These are phyloP conservation scores for Gnaphalium uliginosum DNA, from an alignment of 129 eudicot genomes.

Conservation along the genomic window DNA sequence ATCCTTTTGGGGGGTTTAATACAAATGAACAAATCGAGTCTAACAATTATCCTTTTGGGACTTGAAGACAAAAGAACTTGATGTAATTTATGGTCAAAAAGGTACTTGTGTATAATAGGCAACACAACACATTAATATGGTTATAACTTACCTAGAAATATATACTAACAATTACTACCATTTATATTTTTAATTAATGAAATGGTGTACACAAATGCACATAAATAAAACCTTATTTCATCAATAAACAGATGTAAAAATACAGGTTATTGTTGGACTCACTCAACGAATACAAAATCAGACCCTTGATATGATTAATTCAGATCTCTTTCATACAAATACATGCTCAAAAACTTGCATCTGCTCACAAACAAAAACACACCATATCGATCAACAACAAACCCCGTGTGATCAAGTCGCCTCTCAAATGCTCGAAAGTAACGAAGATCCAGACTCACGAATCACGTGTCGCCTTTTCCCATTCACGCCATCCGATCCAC, in stretches of 20 bases:
- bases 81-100: too few species aligned
- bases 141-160: too few species aligned
- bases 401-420: slow-evolving; percentile 36
- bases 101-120: too few species aligned
- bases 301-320: background rate
- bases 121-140: too few species aligned
- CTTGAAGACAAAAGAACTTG: too few species aligned
- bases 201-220: background rate
- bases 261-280: background rate
- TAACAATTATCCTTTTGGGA: too few species aligned
- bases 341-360: background rate
- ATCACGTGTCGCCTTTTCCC: slow-evolving; percentile 4
- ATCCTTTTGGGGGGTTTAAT: too few species aligned
- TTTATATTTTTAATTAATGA: background rate
- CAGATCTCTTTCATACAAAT: background rate
- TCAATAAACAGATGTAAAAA: background rate
- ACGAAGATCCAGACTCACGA: slow-evolving; percentile 18
- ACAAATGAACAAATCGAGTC: too few species aligned
- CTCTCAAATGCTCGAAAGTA: slow-evolving; percentile 37
- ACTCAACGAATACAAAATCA: background rate
- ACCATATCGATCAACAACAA: background rate
- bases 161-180: too few species aligned
- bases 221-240: background rate
- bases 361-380: background rate
- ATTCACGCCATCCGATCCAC: slow-evolving; percentile 13